These are phyloP conservation scores for Trichophaea hybrida DNA, from an alignment of 2,329 filamentous ascomycete genomes.

Conservation along the genomic window DNA sequence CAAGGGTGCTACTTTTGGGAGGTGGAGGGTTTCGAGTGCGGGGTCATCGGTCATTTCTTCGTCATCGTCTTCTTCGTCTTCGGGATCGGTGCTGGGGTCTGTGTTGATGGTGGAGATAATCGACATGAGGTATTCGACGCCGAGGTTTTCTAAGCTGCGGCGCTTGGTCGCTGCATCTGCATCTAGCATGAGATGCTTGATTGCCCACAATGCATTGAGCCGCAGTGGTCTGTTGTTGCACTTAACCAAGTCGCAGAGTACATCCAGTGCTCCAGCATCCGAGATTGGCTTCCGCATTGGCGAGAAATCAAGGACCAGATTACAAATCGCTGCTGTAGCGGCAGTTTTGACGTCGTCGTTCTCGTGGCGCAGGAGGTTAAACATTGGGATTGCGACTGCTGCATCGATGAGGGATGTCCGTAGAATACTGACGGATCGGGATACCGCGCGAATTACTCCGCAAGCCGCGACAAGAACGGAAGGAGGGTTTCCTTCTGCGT, in stretches of 20 bases:
- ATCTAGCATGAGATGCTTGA: conserved; percentile 76
- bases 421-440: conserved; percentile 69
- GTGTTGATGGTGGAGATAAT: conserved; percentile 5
- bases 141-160: conserved; percentile 45
- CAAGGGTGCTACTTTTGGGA: neutral
- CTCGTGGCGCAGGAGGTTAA: conserved; percentile 57
- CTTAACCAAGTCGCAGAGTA: conserved; percentile 71
- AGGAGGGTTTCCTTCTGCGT: conserved; percentile 60
- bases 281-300: conserved; percentile 72
- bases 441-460: conserved; percentile 63
- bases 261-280: conserved; percentile 56
- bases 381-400: conserved; percentile 62
- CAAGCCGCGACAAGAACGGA: conserved; percentile 74
- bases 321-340: conserved; percentile 70
- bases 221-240: conserved; percentile 65
- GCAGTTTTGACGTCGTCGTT: conserved; percentile 72
- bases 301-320: conserved; percentile 75
- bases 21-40: no score
- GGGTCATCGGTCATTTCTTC: conserved; percentile 15
- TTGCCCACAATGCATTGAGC: conserved; percentile 77
- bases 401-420: conserved; percentile 79
- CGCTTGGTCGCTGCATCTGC: conserved; percentile 59
- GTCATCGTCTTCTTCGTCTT: conserved; percentile 14
- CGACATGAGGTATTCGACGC: conserved; percentile 9
- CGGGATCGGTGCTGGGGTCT: conserved; percentile 5